Conservation (phyloP, 345 rosid genomes). For the Noccaea caerulescens region DNA sequence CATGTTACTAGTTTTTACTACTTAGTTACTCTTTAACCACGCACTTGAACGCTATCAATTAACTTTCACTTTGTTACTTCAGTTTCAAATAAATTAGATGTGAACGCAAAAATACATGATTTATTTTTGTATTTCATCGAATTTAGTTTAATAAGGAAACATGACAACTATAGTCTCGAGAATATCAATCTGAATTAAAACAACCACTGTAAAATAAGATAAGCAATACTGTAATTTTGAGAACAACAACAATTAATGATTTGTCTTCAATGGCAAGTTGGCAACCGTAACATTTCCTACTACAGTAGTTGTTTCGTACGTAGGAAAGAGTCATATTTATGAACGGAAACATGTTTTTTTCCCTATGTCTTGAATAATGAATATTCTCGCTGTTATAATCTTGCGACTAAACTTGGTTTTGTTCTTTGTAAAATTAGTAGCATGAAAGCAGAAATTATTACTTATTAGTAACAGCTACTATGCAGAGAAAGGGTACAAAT, state of each 20-base stretch:
- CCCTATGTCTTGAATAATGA: background rate
- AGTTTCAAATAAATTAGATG: background rate
- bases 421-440: background rate
- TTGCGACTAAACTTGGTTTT: background rate
- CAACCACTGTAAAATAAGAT: background rate
- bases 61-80: background rate
- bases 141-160: background rate
- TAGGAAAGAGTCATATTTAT: background rate
- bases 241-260: conserved; percentile 25
- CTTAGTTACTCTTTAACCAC: background rate
- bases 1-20: background rate
- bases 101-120: background rate
- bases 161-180: conserved; percentile 1
- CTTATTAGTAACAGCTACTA: no score
- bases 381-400: background rate
- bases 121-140: background rate
- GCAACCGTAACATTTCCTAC: background rate
- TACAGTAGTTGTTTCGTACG: background rate
- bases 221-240: conserved; percentile 10
- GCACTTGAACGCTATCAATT: background rate
- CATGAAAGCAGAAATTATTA: background rate
- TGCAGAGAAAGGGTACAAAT: background rate
- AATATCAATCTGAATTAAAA: background rate
- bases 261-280: background rate
- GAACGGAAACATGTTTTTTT: conserved; percentile 11